phyloP scores from a whole-genome alignment of 225 moss, liverwort and hornwort genomes.

The Asterella californica region DNA sequence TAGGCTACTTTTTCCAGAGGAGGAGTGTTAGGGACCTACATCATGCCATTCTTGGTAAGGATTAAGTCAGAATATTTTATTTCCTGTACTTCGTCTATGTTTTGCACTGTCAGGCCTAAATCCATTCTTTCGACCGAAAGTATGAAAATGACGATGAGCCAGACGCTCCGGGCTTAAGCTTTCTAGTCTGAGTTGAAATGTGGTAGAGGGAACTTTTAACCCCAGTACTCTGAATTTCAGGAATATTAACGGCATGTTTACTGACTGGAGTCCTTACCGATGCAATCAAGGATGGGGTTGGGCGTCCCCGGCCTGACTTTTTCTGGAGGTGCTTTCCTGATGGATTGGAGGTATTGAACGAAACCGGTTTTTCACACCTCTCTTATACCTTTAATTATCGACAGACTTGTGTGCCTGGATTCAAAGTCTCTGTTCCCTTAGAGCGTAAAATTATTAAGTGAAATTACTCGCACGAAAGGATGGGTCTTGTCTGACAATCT shows the following conservation, averaged over 20 bases:
- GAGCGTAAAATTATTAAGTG: too few relatives aligned
- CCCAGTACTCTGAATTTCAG: conserved; percentile 27
- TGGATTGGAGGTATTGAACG: conserved; percentile 30
- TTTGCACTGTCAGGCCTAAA: neutral
- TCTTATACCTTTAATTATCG: neutral
- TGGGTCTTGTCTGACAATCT: neutral
- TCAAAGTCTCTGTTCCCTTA: too few relatives aligned
- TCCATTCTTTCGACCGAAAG: neutral
- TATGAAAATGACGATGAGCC: neutral
- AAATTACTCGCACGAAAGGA: too few relatives aligned
- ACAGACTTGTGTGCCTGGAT: neutral
- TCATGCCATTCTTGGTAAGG: conserved; percentile 76
- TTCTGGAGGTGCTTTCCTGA: conserved; percentile 73
- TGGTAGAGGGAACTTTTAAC: neutral
- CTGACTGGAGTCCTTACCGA: conserved; percentile 84
- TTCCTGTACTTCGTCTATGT: neutral
- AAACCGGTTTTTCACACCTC: neutral
- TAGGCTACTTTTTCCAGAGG: conserved; percentile 31
- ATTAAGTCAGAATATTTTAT: neutral
- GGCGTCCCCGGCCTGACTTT: conserved; percentile 80
- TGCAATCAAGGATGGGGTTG: conserved; percentile 67
- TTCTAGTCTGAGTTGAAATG: neutral
- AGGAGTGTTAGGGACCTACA: conserved; percentile 65
- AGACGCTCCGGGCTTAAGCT: neutral
- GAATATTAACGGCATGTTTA: conserved; percentile 65